Conservation (phyloP, 768 basidiomycete genomes). For the Phlegmacium glaucopus region DNA sequence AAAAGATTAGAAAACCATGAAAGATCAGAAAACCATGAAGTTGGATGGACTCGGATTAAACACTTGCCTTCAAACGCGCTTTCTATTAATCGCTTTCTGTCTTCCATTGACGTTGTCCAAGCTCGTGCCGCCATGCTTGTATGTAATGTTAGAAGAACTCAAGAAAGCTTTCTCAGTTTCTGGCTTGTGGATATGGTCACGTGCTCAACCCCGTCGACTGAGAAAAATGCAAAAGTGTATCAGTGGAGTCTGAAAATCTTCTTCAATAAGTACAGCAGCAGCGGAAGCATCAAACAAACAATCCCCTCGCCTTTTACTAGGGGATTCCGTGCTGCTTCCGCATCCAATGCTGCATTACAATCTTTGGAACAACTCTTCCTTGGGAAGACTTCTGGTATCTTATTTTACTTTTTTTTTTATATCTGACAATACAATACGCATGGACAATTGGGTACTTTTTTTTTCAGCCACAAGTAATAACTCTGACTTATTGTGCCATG, state of each 20-base stretch:
- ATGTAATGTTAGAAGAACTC: no score
- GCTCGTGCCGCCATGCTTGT: slow-evolving; percentile 15
- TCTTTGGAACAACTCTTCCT: slow-evolving; percentile 40
- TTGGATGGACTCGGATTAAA: background rate
- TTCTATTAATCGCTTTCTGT: slow-evolving; percentile 48
- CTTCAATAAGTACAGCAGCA: slow-evolving; percentile 26
- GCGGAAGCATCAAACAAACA: slow-evolving; percentile 46
- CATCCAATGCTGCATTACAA: slow-evolving; percentile 38
- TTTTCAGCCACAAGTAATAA: no score
- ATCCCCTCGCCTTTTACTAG: slow-evolving; percentile 59
- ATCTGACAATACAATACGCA: no score
- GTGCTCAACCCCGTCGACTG: slow-evolving; percentile 31
- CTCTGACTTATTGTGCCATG: no score
- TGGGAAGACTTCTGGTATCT: slow-evolving; percentile 19
- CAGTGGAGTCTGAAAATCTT: background rate
- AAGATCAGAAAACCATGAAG: background rate
- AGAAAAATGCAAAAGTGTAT: slow-evolving; percentile 36
- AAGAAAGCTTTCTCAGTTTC: no score
- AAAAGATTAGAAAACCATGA: no score
- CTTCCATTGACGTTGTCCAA: slow-evolving; percentile 35
- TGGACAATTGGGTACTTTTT: no score
- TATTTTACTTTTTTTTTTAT: slow-evolving; percentile 5
- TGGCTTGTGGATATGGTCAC: slow-evolving; percentile 14
- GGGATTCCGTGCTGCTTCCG: slow-evolving; percentile 48
- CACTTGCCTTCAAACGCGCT: slow-evolving; percentile 56